Evolutionary conservation across 2,329 filamentous ascomycete genomes (phyloP), one percentile per base, ranked within the genome.

Genomic region (Colletotrichum phormii): DNA sequence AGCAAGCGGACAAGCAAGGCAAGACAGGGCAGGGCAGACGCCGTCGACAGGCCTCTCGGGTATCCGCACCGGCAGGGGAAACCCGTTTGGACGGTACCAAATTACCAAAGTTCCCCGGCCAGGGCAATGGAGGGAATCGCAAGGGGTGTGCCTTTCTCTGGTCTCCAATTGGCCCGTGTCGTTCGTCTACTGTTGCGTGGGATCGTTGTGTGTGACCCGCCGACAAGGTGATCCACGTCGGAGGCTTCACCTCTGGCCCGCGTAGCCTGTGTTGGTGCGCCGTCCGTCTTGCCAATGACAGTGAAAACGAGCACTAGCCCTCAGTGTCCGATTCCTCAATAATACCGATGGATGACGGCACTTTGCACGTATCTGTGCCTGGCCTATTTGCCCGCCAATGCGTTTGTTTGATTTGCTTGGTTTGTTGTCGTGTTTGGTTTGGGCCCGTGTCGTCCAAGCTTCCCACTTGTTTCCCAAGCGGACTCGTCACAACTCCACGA

Each of bases 181-280:
- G 49, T 31, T 29, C 31, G 33, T 24, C 46, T 13, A 46, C 42
- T 9, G 18, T 24, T n/a, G 53, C 37, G 33, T 59, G 54, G 55
- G 46, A 49, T 70, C 42, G 61, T 18, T 33, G 42, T 57, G 49
- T 71, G 46, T 33, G 12, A 49, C 42, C 6, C 55, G 42, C 64
- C 58, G 64, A 68, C 69, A 72, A 63, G 64, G 69, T 51, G 55
- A 72, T 63, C 58, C 64, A 68, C 64, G 69, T 63, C 64, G 69
- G 64, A 62, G 26, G 18, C 59, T 55, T 46, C 55, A 51, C 49
- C 65, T 63, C 42, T 61, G 49, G 15, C 33, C 15, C 24, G 42
- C 22, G 46, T 66, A n/a, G 15, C 18, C 35, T 66, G 11, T 67
- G 26, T 42, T 46, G 53, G 22, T 57, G 33, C 29, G 29, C 29